Percentiles rank a stretch among this genome's conserved stretches.
Conservation (phyloP, 2,329 filamentous ascomycete genomes). For the Lachnellula cervina region DNA sequence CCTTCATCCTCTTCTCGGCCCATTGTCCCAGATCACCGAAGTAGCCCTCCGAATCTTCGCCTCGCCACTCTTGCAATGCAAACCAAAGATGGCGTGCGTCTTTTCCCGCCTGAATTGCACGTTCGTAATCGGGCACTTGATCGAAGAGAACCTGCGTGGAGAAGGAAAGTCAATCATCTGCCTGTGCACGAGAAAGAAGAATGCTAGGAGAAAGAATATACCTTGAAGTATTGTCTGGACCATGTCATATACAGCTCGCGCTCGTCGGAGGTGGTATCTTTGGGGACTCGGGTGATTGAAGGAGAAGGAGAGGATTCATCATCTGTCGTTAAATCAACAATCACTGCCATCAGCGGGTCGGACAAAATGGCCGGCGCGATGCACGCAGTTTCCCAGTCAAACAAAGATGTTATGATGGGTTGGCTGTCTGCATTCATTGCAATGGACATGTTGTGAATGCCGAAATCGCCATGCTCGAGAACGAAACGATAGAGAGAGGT, state of each 20-base stretch:
- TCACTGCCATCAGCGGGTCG: conserved; percentile 18
- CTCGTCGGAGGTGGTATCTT: conserved; percentile 15
- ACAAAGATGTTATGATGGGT: conserved; percentile 28
- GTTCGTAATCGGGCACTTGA: conserved; percentile 18
- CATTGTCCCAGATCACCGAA: conserved; percentile 10
- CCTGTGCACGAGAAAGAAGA: not conserved
- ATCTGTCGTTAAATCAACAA: conserved; percentile 18
- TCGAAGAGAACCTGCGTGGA: conserved; percentile 1
- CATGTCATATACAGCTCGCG: conserved; percentile 19
- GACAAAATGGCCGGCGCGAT: conserved; percentile 32
- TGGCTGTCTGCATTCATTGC: conserved; percentile 14
- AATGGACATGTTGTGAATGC: conserved; percentile 32
- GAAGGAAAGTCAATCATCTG: not conserved
- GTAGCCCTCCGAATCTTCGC: conserved; percentile 13
- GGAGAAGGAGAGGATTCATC: conserved; percentile 22
- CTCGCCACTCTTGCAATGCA: conserved; percentile 19
- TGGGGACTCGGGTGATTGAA: conserved; percentile 22
- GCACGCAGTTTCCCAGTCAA: conserved; percentile 29
- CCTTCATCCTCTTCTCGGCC: conserved; percentile 8
- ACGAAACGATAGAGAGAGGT: conserved; percentile 30
- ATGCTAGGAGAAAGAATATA: conserved; percentile 13
- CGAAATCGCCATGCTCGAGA: conserved; percentile 34
- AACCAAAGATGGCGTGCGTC: conserved; percentile 31
- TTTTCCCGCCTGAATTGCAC: conserved; percentile 23
- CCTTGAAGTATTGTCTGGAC: conserved; percentile 26